Evolutionary conservation across 805 yeast genomes (phyloP).

Genomic region (Nematodospora valgi): DNA sequence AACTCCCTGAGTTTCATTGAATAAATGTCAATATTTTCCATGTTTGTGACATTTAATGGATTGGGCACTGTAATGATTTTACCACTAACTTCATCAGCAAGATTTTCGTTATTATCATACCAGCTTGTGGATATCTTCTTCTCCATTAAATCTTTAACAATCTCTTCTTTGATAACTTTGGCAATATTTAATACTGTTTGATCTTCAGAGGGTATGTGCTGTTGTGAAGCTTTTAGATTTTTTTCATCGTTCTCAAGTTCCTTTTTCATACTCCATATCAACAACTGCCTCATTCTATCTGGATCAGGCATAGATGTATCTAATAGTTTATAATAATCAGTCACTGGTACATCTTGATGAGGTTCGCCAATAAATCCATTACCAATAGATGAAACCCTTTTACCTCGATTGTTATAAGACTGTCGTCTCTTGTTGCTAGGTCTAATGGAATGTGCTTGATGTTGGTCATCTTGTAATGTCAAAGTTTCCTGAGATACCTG

Average conservation of each 20-base stretch:
- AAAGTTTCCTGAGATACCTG: slow-evolving; percentile 28
- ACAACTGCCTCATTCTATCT: slow-evolving; percentile 64
- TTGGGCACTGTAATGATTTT: slow-evolving; percentile 48
- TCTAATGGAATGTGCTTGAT: slow-evolving; percentile 10
- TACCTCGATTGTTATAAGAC: slow-evolving; percentile 60
- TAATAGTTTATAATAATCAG: slow-evolving; percentile 59
- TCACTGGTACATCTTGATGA: slow-evolving; percentile 54
- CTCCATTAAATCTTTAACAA: slow-evolving; percentile 53
- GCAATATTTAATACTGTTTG: slow-evolving; percentile 50
- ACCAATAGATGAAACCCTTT: slow-evolving; percentile 69
- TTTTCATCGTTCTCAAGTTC: slow-evolving; percentile 32
- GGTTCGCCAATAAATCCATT: slow-evolving; percentile 69
- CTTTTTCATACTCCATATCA: slow-evolving; percentile 65
- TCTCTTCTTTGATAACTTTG: slow-evolving; percentile 60
- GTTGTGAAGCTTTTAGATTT: slow-evolving; percentile 11
- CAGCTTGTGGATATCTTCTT: slow-evolving; percentile 66
- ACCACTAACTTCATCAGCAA: slow-evolving; percentile 18
- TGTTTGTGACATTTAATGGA: slow-evolving; percentile 54
- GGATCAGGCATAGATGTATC: slow-evolving; percentile 67
- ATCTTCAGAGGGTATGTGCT: slow-evolving; percentile 35
- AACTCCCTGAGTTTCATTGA: slow-evolving; percentile 42
- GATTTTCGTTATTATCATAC: slow-evolving; percentile 46
- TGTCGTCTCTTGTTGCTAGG: slow-evolving; percentile 38
- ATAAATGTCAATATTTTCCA: slow-evolving; percentile 44
- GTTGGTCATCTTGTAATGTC: slow-evolving; percentile 7